Conservation (phyloP, 1,284 basidiomycete species). For the Boletus sp. region DNA sequence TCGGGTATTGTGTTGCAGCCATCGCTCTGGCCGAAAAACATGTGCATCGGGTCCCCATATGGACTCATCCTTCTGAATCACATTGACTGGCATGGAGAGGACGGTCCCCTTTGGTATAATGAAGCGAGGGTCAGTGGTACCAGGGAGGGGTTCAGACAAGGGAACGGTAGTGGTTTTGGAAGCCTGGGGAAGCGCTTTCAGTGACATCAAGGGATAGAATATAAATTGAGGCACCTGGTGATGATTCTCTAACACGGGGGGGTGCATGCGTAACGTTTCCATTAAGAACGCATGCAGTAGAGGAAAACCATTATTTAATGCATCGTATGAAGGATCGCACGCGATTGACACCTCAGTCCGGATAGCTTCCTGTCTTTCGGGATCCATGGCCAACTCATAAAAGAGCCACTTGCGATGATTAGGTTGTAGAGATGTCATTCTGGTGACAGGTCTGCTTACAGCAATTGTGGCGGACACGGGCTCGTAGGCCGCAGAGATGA, state of each 20-base stretch:
- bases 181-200: constrained; percentile 34
- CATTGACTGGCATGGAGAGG: constrained; percentile 52
- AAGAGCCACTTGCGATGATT: constrained; percentile 46
- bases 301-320: constrained; percentile 44
- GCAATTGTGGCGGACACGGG: constrained; percentile 53
- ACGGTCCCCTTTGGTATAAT: constrained; percentile 54
- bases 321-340: constrained; percentile 47
- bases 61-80: constrained; percentile 48
- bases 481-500: constrained; percentile 62
- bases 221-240: constrained; percentile 42
- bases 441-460: constrained; percentile 32
- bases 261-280: constrained; percentile 56
- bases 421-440: constrained; percentile 5
- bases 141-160: constrained; percentile 46
- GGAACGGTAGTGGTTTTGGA: constrained; percentile 46
- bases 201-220: background rate
- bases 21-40: constrained; percentile 54
- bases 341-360: constrained; percentile 45
- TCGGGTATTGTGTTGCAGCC: constrained; percentile 41
- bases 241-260: constrained; percentile 56
- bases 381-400: constrained; percentile 51
- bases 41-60: constrained; percentile 57
- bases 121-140: constrained; percentile 38
- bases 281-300: constrained; percentile 53
- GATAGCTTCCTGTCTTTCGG: constrained; percentile 43